Evolutionary conservation across 345 rosid genomes (phyloP), one percentile per base, ranked within the genome.

Genomic region (Syzygium oleosum): DNA sequence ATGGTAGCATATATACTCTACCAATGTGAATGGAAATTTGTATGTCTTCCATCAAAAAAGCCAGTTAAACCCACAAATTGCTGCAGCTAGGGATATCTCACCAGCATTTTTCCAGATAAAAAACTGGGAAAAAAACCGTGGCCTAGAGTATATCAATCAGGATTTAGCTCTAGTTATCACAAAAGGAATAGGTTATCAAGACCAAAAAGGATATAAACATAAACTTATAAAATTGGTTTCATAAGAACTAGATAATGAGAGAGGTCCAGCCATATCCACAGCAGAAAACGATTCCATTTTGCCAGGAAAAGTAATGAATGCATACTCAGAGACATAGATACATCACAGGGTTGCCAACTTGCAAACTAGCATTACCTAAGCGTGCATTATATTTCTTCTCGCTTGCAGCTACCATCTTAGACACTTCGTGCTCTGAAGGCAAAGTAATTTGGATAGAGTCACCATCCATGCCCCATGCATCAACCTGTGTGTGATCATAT

Each of bases 381-480:
- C 88, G 92, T 55, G 88, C 88, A 88, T 84, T 92, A 86, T 90
- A 91, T 73, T 92, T 88, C 91, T 94, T 91, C 91, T 92, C 94
- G 73, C 96, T 91, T 16, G 84, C 84, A 58, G 92, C 90, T 87
- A 94, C 89, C 89, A 96, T 85, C 84, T 87, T 68, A 85, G 91
- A 89, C 51, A 93, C 90, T 90, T 92, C 94, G 65, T 53, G 86
- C 84, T 92, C 94, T 84, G 95, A 88, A 88, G 98, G 98, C 88
- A 95, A 52, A 55, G 51, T 85, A 84, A 97, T 93, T 88, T 94
- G 92, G 88, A 97, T 54, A 55, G 84, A 86, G 52, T 95, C 97
- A 89, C 99, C 99, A 93, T 97, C 99, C 91, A 89, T 92, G 89
- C 99, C 98, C 97, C 96, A 94, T 58, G 92, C 89, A 88, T 94